Evolutionary conservation across 192 early-diverging fungal genomes (phyloP), one percentile per base, ranked within the genome.

Genomic region (Umbelopsis sp.): DNA sequence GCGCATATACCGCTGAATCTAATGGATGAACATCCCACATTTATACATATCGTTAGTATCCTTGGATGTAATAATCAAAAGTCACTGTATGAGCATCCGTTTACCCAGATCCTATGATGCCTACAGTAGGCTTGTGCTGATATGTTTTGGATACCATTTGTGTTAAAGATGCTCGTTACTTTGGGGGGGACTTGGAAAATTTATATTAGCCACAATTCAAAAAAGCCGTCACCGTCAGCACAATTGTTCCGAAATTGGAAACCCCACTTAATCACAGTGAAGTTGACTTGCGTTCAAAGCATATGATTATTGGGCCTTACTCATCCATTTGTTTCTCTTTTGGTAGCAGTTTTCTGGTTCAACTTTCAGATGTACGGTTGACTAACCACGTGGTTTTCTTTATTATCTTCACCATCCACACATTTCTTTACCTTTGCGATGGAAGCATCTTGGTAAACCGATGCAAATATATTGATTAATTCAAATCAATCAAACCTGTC

Each of bases 1-100:
- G 86, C 83, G 69, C 81, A 83, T 17, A 88, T 68, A 1, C 86
- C 86, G 32, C 75, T 80, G 68, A 84, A 77, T 21, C 82, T 80
- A 59, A 32, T 62, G 56, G 16, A 32, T 7, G 29, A 20, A 34
- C 32, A 31, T 38, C 38, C 38, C 38, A 41, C 38, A 41, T 41
- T 3, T 41, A 0, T 7, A 62, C 2, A 29, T 20, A 62, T 20
- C 17, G 31, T 62, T 34, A 62, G 31, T 31, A 17, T 36, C 0
- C 38, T 11, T 34, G 16, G 12, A 4, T 5, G 3, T 17, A 26
- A 29, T 8, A 21, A 5, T 24, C 20, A 34, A 32, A n/a, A 34
- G 17, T 54, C n/a, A 20, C 6, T 62, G 29, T 62, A 12, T 31
- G 5, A 21, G 20, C 4, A 21, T 21, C 14, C 47, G 20, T 71